Evolutionary conservation across 768 basidiomycete species (phyloP), one percentile per base, ranked within the genome.

Genomic region (Ramaria rubella): DNA sequence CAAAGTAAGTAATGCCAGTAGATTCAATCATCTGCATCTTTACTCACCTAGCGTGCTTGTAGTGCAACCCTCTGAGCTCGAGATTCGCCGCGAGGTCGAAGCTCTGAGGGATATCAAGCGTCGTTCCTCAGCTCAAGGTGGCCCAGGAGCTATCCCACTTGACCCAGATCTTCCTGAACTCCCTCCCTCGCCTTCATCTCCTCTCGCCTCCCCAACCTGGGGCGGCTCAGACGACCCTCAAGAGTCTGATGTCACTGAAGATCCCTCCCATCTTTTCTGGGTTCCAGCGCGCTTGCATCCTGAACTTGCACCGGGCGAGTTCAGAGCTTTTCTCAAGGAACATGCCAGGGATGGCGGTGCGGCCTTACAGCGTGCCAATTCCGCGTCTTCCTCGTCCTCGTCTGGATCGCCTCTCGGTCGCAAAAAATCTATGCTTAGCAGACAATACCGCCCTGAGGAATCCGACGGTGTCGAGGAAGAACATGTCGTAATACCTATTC

Each of bases 221-320:
- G 68, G 72, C 59, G 65, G 63, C 59, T 74, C 67, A 57, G 75
- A 74, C 23, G 56, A 43, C 23, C 52, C 34, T 24, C 34, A 57
- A 51, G 51, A 57, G 24, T 38, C 43, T 45, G 60, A 52, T 27
- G 50, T 64, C 21, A 69, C 78, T 36, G 85, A 90, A 63, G 90
- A 95, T 73, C 86, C 90, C 2, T 85, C 86, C 64, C 88, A 92
- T 70, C 82, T 97, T 61, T 98, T 98, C 78, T 99, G 96, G 96
- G 93, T 99, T 27, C 96, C 96, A 52, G 96, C 96, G 15, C 82
- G 87, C 57, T 77, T 97, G 33, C 96, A 98, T 68, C 96, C 96
- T 29, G 96, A 99, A 75, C 90, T 99, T 65, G 95, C 94, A 0
- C 96, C 96, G 23, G 87, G 85, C 46, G 94, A 98, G 70, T 99